phyloP scores from a whole-genome alignment of 1,139 yeast genomes.

The Blastobotrys indianensis region DNA sequence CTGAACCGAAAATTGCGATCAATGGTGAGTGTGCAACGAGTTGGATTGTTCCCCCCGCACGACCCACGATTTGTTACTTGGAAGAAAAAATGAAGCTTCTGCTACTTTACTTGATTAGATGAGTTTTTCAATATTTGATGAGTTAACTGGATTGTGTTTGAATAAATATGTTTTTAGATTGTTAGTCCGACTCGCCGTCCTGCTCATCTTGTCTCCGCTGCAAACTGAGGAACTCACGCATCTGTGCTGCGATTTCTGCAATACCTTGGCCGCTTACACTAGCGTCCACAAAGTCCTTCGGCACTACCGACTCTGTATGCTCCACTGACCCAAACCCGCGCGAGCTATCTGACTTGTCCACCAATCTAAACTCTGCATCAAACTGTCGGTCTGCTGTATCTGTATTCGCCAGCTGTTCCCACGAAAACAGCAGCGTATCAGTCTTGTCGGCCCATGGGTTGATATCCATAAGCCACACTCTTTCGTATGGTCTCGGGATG shows the following conservation, averaged over 20 bases:
- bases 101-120: too few relatives aligned
- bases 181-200: too few relatives aligned
- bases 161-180: neutral
- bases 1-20: constrained; percentile 34
- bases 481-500: constrained; percentile 65
- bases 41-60: constrained; percentile 25
- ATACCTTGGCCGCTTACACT: constrained; percentile 44
- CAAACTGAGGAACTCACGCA: constrained; percentile 15
- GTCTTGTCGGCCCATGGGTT: constrained; percentile 79
- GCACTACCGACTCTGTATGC: constrained; percentile 86
- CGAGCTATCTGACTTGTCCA: constrained; percentile 57
- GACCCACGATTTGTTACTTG: constrained; percentile 7
- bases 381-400: constrained; percentile 31
- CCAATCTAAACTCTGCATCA: constrained; percentile 55
- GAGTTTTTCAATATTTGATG: too few relatives aligned
- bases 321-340: constrained; percentile 68
- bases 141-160: too few relatives aligned
- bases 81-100: neutral
- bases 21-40: constrained; percentile 31
- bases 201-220: constrained; percentile 8
- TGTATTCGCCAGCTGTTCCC: constrained; percentile 62
- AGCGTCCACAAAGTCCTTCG: constrained; percentile 85
- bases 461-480: constrained; percentile 68
- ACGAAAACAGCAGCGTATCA: constrained; percentile 69
- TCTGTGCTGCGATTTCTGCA: constrained; percentile 27